A percentile compares a stretch with the other conserved stretches of the same genome.
These are phyloP conservation scores for Neonectria punicea DNA, from an alignment of 2,329 filamentous ascomycete species.

Conservation along the genomic window DNA sequence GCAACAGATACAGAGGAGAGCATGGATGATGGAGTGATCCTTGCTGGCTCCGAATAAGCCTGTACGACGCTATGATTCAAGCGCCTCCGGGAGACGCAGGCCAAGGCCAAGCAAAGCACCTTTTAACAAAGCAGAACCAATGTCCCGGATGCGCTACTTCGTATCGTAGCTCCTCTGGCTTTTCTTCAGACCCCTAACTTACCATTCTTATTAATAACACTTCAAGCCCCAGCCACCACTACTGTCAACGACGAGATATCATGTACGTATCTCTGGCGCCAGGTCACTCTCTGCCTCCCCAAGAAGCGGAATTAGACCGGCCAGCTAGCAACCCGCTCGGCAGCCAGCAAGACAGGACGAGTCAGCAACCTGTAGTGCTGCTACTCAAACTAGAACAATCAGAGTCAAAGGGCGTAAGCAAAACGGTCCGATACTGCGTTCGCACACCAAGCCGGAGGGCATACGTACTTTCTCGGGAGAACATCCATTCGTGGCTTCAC, in stretches of 20 bases:
- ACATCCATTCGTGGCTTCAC: constrained; percentile 14
- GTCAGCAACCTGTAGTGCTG: not conserved
- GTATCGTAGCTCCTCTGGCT: not conserved
- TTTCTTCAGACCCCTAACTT: not conserved
- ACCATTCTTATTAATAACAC: not conserved
- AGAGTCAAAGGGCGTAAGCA: not conserved
- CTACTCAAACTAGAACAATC: not conserved
- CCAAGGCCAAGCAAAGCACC: constrained; percentile 7
- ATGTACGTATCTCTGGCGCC: not conserved
- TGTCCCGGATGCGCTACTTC: constrained; percentile 8
- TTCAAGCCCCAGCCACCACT: not conserved
- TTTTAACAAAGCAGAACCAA: not conserved
- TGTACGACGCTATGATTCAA: constrained; percentile 8
- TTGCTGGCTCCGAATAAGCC: constrained; percentile 6
- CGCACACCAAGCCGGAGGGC: not conserved
- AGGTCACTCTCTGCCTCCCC: not conserved
- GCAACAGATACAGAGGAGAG: not conserved
- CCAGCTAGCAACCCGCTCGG: not conserved
- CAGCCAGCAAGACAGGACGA: not conserved
- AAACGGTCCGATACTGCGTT: constrained; percentile 2
- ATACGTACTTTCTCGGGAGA: constrained; percentile 11
- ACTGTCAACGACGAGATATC: not conserved
- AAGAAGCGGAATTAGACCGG: not conserved
- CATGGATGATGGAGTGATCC: constrained; percentile 18
- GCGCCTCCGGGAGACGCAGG: constrained; percentile 8